Percentiles rank a stretch among this genome's conserved stretches.
phyloP scores from a whole-genome alignment of 768 basidiomycete species.

The Kwoniella mangroviensis region DNA sequence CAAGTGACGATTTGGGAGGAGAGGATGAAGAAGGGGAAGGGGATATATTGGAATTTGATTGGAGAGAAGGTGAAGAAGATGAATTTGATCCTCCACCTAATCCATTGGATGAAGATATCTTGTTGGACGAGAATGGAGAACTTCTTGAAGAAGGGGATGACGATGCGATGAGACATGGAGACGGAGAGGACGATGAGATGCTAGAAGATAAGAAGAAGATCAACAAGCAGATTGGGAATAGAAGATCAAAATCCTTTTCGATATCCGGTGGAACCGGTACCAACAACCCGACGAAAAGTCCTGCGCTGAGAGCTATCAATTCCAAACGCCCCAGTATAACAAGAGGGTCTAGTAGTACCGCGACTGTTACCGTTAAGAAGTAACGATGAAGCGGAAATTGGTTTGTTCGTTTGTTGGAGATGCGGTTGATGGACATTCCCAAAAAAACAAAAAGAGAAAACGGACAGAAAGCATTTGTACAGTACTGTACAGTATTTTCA shows the following conservation, averaged over 20 bases:
- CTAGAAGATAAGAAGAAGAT: slow-evolving; percentile 36
- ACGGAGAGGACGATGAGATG: slow-evolving; percentile 28
- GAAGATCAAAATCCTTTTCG: slow-evolving; percentile 1
- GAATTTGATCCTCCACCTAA: slow-evolving; percentile 61
- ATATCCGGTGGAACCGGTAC: neutral
- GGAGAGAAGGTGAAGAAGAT: slow-evolving; percentile 56
- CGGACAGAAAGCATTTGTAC: too few species aligned
- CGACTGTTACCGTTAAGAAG: slow-evolving; percentile 1
- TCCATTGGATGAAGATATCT: slow-evolving; percentile 3
- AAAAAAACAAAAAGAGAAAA: too few species aligned
- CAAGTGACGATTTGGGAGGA: slow-evolving; percentile 28
- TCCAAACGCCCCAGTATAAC: slow-evolving; percentile 11
- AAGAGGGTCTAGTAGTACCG: slow-evolving; percentile 5
- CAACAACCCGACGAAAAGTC: slow-evolving; percentile 6
- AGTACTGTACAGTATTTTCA: too few species aligned
- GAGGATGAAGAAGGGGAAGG: slow-evolving; percentile 40
- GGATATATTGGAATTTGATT: slow-evolving; percentile 58
- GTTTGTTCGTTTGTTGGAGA: too few species aligned
- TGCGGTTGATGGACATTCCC: neutral
- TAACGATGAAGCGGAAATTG: neutral
- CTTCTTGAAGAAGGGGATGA: slow-evolving; percentile 59
- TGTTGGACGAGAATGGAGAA: slow-evolving; percentile 10
- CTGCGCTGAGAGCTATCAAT: slow-evolving; percentile 12
- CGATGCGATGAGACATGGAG: slow-evolving; percentile 35
- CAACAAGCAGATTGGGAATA: slow-evolving; percentile 53